Evolutionary conservation across 2,329 filamentous ascomycete species (phyloP), one percentile per base, ranked within the genome.

Genomic region (Alternaria panax): DNA sequence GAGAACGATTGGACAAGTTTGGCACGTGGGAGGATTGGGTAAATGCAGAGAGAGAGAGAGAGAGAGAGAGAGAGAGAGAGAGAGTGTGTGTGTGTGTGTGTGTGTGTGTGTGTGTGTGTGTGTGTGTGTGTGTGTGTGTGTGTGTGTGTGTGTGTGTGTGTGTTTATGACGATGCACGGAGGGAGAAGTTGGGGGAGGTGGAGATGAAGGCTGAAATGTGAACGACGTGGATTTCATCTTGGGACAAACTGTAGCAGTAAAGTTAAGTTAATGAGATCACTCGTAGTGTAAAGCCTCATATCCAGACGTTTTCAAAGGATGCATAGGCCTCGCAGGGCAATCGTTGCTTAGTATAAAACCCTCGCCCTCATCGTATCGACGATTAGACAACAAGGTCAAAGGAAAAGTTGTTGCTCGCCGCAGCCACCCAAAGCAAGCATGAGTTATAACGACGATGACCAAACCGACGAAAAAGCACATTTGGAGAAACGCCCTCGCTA

Each of bases 401-500:
- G 22, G 18, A 40, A 40, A 28, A 48, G 14, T 48, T 36, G 45
- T 7, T 36, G 45, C 28, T 25, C 20, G 45, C 27, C 18, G 16
- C 24, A 28, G 20, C 38, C 38, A 25, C 12, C 27, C 6, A 18
- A 18, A 18, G 28, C 36, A 53, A 53, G 18, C 28, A 32, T 4
- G 27, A 46, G 30, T 28, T 47, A 34, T n/a, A 20, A 47, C 7
- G 45, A 47, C 45, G 45, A 24, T 32, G n/a, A 34, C 20, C 45
- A 47, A 24, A 34, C 30, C 2, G 24, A 5, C 12, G 18, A 22
- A 40, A 32, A 24, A 47, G 18, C 45, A 18, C 7, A 32, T 32
- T 32, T 30, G 45, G 28, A 36, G 18, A 22, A 69, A 73, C 70
- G 67, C 72, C 72, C 57, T 67, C 70, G 72, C 72, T 74, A 60